Conservation (phyloP, 2,329 filamentous ascomycete species). For the Colletotrichum chlorophyti region DNA sequence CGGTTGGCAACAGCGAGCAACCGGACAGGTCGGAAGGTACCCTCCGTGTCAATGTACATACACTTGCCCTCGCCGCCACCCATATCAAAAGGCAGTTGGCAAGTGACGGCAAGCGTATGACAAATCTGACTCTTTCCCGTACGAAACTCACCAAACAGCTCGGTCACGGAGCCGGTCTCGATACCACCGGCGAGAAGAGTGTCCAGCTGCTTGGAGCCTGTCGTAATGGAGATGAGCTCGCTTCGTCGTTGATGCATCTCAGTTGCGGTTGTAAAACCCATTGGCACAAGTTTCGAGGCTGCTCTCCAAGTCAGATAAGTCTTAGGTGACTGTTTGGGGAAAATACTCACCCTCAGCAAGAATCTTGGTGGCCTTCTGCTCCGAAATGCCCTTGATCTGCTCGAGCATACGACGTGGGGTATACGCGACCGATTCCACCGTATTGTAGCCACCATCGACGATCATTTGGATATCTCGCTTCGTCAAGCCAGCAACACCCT, state of each 20-base stretch:
- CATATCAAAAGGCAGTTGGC: slow-evolving; percentile 98
- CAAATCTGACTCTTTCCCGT: slow-evolving; percentile 99
- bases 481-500: slow-evolving; percentile 91
- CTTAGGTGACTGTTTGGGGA: slow-evolving; percentile 28
- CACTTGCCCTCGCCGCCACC: slow-evolving; percentile 98
- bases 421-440: slow-evolving; percentile 94
- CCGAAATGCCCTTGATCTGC: slow-evolving; percentile 97
- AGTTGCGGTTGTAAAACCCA: slow-evolving; percentile 98
- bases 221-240: slow-evolving; percentile 97
- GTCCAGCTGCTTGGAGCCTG: slow-evolving; percentile 96
- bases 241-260: slow-evolving; percentile 98
- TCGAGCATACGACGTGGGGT: slow-evolving; percentile 84
- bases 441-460: slow-evolving; percentile 91
- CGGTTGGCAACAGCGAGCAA: slow-evolving; percentile 91
- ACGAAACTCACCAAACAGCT: slow-evolving; percentile 97
- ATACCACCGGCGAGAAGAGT: slow-evolving; percentile 93
- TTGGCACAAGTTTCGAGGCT: slow-evolving; percentile 96
- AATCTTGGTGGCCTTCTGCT: slow-evolving; percentile 93
- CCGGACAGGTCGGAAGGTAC: slow-evolving; percentile 92
- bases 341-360: slow-evolving; percentile 76
- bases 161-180: slow-evolving; percentile 96
- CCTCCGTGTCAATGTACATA: slow-evolving; percentile 97
- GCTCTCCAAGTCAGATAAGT: neutral
- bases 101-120: slow-evolving; percentile 97
- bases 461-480: slow-evolving; percentile 94